Conservation (phyloP, 768 basidiomycete species). For the Baorangia bicolor region DNA sequence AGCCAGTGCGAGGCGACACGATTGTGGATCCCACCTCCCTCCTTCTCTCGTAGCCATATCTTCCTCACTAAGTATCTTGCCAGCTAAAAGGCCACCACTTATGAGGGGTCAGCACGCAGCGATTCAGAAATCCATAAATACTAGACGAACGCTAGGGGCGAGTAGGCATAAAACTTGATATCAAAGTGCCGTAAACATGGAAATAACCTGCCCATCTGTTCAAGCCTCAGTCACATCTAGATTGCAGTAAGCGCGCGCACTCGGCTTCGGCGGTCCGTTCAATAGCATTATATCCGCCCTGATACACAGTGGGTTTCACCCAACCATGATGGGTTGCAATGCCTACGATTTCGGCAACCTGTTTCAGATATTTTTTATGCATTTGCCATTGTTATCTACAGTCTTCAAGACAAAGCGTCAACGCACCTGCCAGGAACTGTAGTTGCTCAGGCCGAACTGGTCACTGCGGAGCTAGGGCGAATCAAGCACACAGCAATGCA, state of each 20-base stretch:
- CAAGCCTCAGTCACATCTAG: background rate
- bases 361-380: background rate
- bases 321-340: constrained; percentile 45
- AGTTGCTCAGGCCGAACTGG: constrained; percentile 18
- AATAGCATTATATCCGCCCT: constrained; percentile 47
- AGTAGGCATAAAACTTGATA: constrained; percentile 37
- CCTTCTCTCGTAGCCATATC: constrained; percentile 9
- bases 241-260: background rate
- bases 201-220: constrained; percentile 28
- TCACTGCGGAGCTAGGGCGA: background rate
- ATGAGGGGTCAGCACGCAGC: background rate
- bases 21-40: constrained; percentile 19
- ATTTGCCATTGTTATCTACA: background rate
- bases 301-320: constrained; percentile 50
- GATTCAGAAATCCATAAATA: background rate
- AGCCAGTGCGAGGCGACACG: background rate
- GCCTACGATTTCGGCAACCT: constrained; percentile 45
- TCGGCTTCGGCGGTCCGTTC: constrained; percentile 41
- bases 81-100: constrained; percentile 16
- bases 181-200: constrained; percentile 43
- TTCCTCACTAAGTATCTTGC: constrained; percentile 11
- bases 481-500: background rate
- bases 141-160: constrained; percentile 12
- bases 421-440: constrained; percentile 36
- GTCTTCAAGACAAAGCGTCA: background rate